Evolutionary conservation across 306 rosid genomes (phyloP).

Genomic region (Glycine latifolia): DNA sequence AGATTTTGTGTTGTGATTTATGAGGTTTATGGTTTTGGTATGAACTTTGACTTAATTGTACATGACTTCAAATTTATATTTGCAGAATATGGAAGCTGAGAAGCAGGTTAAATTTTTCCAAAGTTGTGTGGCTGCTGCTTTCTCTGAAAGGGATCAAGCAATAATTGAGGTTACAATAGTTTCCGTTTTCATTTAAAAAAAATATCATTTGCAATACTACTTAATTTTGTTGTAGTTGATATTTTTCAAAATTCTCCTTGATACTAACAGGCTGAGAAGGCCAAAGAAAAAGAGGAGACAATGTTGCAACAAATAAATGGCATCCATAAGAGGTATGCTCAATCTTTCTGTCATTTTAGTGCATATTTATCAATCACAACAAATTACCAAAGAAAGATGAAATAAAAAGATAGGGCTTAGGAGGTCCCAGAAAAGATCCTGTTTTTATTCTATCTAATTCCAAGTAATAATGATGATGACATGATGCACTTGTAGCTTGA

Average conservation of each 20-base stretch:
- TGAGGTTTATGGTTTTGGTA: slow-evolving; percentile 28
- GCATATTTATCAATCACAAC: slow-evolving; percentile 4
- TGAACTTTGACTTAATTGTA: slow-evolving; percentile 22
- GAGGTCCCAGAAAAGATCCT: slow-evolving; percentile 9
- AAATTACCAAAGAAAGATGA: slow-evolving; percentile 6
- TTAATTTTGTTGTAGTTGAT: slow-evolving; percentile 39
- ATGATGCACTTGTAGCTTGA: slow-evolving; percentile 23
- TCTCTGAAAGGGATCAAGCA: slow-evolving; percentile 93
- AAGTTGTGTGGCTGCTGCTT: slow-evolving; percentile 95
- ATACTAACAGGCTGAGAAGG: slow-evolving; percentile 84
- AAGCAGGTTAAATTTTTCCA: slow-evolving; percentile 98
- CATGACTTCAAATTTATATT: slow-evolving; percentile 35
- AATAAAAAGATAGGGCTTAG: slow-evolving; percentile 33
- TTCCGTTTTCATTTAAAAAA: slow-evolving; percentile 21
- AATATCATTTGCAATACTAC: neutral
- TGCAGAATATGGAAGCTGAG: slow-evolving; percentile 91
- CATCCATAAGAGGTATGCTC: slow-evolving; percentile 70
- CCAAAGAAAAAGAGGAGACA: slow-evolving; percentile 86
- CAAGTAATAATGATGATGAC: slow-evolving; percentile 27
- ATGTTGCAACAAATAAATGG: slow-evolving; percentile 61
- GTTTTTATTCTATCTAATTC: slow-evolving; percentile 16
- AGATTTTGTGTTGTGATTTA: slow-evolving; percentile 15
- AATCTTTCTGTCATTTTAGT: slow-evolving; percentile 32
- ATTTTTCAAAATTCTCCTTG: slow-evolving; percentile 44
- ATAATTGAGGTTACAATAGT: slow-evolving; percentile 76